Base-by-base conservation (phyloP, 2,329 filamentous ascomycete species). In the Calonectria hawksworthii region DNA sequence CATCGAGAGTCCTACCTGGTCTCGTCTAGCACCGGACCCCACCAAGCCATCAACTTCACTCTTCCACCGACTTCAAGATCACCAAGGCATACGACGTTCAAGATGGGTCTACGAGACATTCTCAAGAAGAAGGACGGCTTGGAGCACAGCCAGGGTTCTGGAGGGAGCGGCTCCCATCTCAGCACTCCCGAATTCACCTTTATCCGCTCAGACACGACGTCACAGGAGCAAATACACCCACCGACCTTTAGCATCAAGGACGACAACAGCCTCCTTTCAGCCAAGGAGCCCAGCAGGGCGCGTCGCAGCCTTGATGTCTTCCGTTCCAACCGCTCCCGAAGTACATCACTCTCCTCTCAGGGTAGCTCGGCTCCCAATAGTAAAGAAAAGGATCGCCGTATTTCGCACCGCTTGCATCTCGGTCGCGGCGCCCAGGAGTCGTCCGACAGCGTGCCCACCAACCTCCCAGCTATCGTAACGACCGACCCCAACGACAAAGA, bases 161-260 rank as follows among this genome's bases (percentile, higher is more conserved):
- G 86, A 75, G 83, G 85, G 75, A 84, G 86, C 26, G 80, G 85
- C 68, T 79, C 83, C 56, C 83, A 80, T 70, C 83, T 87, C 51
- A 82, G 75, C 72, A 83, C 88, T 1, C 93, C 94, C 72, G 92
- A 94, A 79, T 95, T 98, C 87, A 95, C 90, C 76, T 95, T 98
- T 86, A 90, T 97, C 82, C 93, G 96, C 75, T 94, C 95, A 77
- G 96, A 98, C 82, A 98, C 96, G 1, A 86, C 92, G 77, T 92
- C 93, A 2, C 91, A 96, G 83, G 95, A 98, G 84, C 87, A 94
- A 78, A 95, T 98, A 83, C 88, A 92, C 71, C 94, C 95, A 14
- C 94, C 95, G 9, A 83, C 76, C 18, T 70, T 76, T 36, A 75
- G 74, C 36, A 73, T 80, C 82, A 80, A 76, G 52, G 47, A 28